phyloP scores from a whole-genome alignment of 129 eudicot species.

The Chrysanthemum makinoi region DNA sequence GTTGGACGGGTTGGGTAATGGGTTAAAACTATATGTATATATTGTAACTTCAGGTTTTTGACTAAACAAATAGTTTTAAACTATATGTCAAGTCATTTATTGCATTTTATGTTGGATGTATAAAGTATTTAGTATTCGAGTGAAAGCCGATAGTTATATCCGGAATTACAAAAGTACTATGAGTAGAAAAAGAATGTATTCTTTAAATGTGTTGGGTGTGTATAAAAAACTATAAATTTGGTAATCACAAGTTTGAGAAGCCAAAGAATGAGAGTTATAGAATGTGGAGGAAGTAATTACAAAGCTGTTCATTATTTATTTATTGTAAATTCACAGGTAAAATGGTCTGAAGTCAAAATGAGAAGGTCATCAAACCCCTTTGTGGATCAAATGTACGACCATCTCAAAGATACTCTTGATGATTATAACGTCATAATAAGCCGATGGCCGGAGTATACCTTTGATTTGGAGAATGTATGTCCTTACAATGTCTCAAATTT shows the following conservation, averaged over 20 bases:
- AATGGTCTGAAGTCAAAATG: slow-evolving; percentile 73
- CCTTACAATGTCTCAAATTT: slow-evolving; percentile 4
- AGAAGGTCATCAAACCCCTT: slow-evolving; percentile 73
- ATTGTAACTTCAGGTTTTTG: no score
- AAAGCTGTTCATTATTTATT: background rate
- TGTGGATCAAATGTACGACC: slow-evolving; percentile 82
- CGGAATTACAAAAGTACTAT: background rate
- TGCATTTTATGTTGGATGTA: no score
- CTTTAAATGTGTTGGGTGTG: background rate
- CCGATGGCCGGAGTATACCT: slow-evolving; percentile 87
- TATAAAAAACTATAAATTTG: background rate
- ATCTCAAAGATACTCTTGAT: slow-evolving; percentile 61
- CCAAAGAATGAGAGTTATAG: background rate
- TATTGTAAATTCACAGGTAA: slow-evolving; percentile 45
- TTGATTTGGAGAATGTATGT: slow-evolving; percentile 75
- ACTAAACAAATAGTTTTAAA: no score
- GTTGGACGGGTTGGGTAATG: no score
- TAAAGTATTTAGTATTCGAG: no score
- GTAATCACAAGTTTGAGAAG: background rate
- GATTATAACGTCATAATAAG: slow-evolving; percentile 77
- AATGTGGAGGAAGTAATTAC: background rate
- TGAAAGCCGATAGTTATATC: no score
- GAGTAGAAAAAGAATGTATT: background rate
- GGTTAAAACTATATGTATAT: no score
- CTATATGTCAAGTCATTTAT: background rate